Evolutionary conservation across 2,329 filamentous ascomycete genomes (phyloP).

Genomic region (Kalaharituber pfeilii): DNA sequence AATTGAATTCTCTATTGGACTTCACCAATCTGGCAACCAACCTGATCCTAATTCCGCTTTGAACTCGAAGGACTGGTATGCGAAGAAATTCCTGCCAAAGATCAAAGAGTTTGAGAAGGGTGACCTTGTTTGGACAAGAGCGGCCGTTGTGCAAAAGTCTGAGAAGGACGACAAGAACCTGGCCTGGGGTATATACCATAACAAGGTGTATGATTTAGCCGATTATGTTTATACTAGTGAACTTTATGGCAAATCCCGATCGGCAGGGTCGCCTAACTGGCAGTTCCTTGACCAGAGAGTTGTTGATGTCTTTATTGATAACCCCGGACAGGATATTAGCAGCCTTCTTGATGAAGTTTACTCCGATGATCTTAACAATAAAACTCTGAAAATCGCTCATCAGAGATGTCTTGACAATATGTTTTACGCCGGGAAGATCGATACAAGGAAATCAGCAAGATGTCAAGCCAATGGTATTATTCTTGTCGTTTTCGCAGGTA

Average conservation of each 20-base stretch:
- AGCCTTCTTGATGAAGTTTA: constrained; percentile 42
- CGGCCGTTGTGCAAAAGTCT: constrained; percentile 36
- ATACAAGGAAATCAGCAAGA: constrained; percentile 59
- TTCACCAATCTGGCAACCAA: constrained; percentile 55
- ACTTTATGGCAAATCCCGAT: constrained; percentile 34
- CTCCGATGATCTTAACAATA: constrained; percentile 33
- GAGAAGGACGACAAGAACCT: constrained; percentile 52
- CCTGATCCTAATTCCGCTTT: constrained; percentile 41
- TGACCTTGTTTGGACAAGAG: constrained; percentile 53
- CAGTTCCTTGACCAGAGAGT: constrained; percentile 56
- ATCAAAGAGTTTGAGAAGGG: constrained; percentile 82
- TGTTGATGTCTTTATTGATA: constrained; percentile 49
- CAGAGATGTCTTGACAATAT: constrained; percentile 65
- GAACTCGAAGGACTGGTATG: constrained; percentile 57
- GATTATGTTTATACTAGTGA: constrained; percentile 73
- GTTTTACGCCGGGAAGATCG: constrained; percentile 66
- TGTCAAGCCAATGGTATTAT: constrained; percentile 89
- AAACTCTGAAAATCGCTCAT: constrained; percentile 42
- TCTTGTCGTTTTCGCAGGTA: constrained; percentile 66
- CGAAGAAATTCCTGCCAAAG: constrained; percentile 49
- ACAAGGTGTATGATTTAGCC: constrained; percentile 70
- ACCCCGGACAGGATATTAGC: constrained; percentile 66
- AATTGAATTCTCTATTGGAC: constrained; percentile 33
- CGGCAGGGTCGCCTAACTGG: constrained; percentile 32
- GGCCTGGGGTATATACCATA: constrained; percentile 63